Evolutionary conservation across 225 moss, liverwort and hornwort species (phyloP).

Genomic region (Ulota crispa): DNA sequence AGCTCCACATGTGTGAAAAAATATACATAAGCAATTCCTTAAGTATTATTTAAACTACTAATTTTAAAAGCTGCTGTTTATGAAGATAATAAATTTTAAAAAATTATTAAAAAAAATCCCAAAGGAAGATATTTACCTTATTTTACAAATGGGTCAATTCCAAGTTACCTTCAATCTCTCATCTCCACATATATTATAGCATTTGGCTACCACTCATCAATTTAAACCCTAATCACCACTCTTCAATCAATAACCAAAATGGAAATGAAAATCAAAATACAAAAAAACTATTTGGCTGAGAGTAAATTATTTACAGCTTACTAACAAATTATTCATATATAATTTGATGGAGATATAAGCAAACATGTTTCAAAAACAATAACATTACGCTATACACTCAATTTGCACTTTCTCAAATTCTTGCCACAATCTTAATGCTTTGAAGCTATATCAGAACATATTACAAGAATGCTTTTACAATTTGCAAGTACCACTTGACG

Average conservation of each 20-base stretch:
- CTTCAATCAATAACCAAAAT: too few relatives aligned
- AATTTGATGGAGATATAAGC: neutral
- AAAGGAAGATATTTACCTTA: rapidly evolving
- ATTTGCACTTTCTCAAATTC: neutral
- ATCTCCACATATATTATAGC: neutral
- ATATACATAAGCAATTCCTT: rapidly evolving
- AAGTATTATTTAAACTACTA: neutral
- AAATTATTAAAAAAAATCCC: neutral
- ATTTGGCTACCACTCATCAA: neutral
- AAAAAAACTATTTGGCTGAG: rapidly evolving
- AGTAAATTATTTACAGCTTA: neutral
- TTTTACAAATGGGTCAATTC: neutral
- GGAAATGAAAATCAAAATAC: neutral
- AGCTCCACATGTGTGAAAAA: neutral
- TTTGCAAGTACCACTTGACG: neutral
- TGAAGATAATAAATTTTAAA: neutral
- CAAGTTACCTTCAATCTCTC: neutral
- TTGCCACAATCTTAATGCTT: neutral
- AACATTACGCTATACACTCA: neutral
- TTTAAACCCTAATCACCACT: neutral
- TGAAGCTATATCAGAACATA: neutral
- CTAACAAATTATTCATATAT: rapidly evolving
- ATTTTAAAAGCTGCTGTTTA: neutral
- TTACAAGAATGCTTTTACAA: neutral
- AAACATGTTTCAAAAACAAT: neutral